Conservation (phyloP, 75 land plant species). For the Cryptomeria japonica region DNA sequence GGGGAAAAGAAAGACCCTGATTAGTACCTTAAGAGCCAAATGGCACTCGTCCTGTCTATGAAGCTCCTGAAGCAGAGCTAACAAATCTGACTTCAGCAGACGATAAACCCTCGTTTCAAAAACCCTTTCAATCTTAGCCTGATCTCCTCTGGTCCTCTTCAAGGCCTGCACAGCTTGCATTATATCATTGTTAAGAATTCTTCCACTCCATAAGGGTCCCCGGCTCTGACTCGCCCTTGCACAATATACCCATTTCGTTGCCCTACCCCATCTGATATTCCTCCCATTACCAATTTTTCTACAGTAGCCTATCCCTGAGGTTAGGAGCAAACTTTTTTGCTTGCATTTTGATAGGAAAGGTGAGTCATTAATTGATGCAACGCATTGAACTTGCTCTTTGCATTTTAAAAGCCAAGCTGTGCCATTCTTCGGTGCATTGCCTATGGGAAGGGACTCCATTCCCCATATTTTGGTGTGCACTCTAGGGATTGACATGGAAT, state of each 20-base stretch:
- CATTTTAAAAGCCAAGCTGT: neutral
- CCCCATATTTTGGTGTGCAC: too few relatives aligned
- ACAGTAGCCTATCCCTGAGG: neutral
- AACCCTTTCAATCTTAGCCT: conserved; percentile 8
- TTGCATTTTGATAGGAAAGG: neutral
- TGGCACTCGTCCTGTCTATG: conserved; percentile 48
- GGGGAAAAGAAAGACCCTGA: neutral
- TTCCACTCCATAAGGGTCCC: conserved; percentile 55
- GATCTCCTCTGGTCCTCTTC: conserved; percentile 31
- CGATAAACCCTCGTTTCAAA: conserved; percentile 39
- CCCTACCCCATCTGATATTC: neutral
- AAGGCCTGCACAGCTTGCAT: conserved; percentile 52
- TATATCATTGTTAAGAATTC: conserved; percentile 54
- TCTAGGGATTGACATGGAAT: too few relatives aligned
- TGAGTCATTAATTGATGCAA: neutral
- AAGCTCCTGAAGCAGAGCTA: conserved; percentile 60
- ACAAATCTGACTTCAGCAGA: conserved; percentile 52
- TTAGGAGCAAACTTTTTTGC: neutral
- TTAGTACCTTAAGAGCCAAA: conserved; percentile 46
- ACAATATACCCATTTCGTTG: neutral
- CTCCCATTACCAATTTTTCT: neutral
- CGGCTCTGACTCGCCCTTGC: conserved; percentile 32
- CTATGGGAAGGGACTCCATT: neutral
- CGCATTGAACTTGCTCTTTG: neutral
- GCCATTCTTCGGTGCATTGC: neutral